Evolutionary conservation across 306 rosid species (phyloP).

Genomic region (Heteromeles arbutifolia): DNA sequence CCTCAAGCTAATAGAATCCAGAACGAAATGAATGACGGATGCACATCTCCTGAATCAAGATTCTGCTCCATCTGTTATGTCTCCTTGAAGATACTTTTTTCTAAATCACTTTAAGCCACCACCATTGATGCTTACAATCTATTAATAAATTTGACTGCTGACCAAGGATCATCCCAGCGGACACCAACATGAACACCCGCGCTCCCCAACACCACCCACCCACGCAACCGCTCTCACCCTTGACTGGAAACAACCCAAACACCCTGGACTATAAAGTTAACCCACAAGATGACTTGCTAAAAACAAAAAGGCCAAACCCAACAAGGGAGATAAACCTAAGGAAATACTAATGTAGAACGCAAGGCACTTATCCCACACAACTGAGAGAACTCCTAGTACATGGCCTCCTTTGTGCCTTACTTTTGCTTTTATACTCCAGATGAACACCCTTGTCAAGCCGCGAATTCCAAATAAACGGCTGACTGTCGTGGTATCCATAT

Average conservation of each 20-base stretch:
- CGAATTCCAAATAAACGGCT: constrained; percentile 21
- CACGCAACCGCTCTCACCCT: not conserved
- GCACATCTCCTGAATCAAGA: constrained; percentile 70
- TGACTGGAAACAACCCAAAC: not conserved
- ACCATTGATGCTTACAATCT: constrained; percentile 37
- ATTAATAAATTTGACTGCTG: constrained; percentile 30
- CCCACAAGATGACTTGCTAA: constrained; percentile 13
- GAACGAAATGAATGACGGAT: constrained; percentile 83
- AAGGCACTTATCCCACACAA: constrained; percentile 19
- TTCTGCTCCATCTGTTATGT: constrained; percentile 57
- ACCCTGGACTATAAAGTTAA: not conserved
- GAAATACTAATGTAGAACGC: constrained; percentile 13
- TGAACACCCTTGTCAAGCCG: constrained; percentile 16
- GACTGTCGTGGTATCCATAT: not conserved
- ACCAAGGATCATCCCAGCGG: constrained; percentile 25
- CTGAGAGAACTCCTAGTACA: constrained; percentile 8
- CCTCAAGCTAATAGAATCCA: constrained; percentile 89
- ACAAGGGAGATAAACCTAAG: constrained; percentile 6
- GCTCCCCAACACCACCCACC: not conserved
- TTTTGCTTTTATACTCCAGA: constrained; percentile 8
- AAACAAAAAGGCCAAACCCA: constrained; percentile 2
- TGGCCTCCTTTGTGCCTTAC: not conserved
- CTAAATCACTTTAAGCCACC: constrained; percentile 42
- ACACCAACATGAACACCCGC: not conserved
- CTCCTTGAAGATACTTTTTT: constrained; percentile 54